phyloP scores from a whole-genome alignment of 495 filamentous ascomycete species.

The Parathielavia hyrcaniae region DNA sequence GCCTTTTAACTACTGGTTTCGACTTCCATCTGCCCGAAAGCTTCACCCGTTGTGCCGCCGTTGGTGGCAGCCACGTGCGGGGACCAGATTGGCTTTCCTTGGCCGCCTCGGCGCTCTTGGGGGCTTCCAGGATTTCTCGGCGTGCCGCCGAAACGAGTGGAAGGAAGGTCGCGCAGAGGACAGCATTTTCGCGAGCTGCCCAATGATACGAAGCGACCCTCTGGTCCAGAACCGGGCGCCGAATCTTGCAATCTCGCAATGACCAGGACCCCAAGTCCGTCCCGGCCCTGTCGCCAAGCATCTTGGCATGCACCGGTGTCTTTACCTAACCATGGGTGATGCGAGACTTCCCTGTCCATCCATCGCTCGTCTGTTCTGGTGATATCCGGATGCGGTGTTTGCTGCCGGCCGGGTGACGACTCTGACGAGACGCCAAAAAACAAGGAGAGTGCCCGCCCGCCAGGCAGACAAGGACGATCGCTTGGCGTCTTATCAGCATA shows the following conservation, averaged over 20 bases:
- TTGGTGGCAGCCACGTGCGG: conserved; percentile 30
- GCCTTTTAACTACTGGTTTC: neutral
- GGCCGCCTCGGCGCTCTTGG: conserved; percentile 9
- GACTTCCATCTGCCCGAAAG: conserved; percentile 29
- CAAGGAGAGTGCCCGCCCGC: neutral
- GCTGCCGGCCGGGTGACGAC: neutral
- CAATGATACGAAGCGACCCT: conserved; percentile 16
- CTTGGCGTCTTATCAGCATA: conserved; percentile 7
- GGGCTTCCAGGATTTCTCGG: conserved; percentile 9
- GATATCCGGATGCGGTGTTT: neutral
- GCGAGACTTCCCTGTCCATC: conserved; percentile 5
- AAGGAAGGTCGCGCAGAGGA: conserved; percentile 4
- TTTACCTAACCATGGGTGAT: conserved; percentile 2
- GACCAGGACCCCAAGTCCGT: neutral
- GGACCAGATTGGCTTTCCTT: conserved; percentile 17
- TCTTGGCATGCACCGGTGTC: conserved; percentile 16
- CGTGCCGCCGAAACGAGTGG: neutral
- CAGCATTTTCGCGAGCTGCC: conserved; percentile 7
- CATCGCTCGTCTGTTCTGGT: conserved; percentile 8
- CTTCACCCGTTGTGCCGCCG: conserved; percentile 30
- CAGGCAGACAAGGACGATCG: neutral
- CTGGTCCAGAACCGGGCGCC: conserved; percentile 14
- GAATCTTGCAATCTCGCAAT: conserved; percentile 14
- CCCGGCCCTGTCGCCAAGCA: conserved; percentile 8
- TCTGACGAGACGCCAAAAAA: no score